Evolutionary conservation across 2,329 filamentous ascomycete species (phyloP).

Genomic region (Tolypocladium sp.): DNA sequence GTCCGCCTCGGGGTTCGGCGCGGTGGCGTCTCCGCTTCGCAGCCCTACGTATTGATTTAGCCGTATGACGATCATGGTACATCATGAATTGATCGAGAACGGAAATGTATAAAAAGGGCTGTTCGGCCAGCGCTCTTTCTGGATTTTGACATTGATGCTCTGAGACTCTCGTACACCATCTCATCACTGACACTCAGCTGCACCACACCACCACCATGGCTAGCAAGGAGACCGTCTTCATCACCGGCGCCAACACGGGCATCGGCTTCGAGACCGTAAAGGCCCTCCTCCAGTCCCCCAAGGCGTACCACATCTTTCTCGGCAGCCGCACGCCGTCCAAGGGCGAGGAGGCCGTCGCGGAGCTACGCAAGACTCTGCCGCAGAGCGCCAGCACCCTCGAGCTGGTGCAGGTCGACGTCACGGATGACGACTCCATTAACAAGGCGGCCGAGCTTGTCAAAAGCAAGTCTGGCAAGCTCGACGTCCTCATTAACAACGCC

Average conservation of each 20-base stretch:
- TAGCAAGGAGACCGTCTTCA: constrained; percentile 34
- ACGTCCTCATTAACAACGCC: constrained; percentile 49
- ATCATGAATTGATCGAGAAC: background rate
- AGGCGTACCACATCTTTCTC: constrained; percentile 45
- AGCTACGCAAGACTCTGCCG: constrained; percentile 30
- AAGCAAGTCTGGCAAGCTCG: constrained; percentile 33
- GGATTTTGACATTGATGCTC: too few species aligned
- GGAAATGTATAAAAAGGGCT: too few species aligned
- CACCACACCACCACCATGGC: background rate
- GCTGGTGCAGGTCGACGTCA: constrained; percentile 42
- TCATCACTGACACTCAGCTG: background rate
- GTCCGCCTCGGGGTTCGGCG: background rate
- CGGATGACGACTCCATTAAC: constrained; percentile 41
- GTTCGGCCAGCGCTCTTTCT: too few species aligned
- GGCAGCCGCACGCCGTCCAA: constrained; percentile 43
- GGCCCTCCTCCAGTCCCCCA: constrained; percentile 36
- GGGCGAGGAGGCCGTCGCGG: constrained; percentile 34
- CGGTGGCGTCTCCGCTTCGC: background rate
- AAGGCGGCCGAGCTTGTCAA: constrained; percentile 32
- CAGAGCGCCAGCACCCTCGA: constrained; percentile 30
- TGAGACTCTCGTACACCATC: background rate
- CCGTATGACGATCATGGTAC: background rate
- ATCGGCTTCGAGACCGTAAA: constrained; percentile 51
- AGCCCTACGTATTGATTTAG: background rate
- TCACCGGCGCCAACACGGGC: constrained; percentile 54